Conservation (phyloP, 1,284 basidiomycete genomes). For the Thecaphora frezii region DNA sequence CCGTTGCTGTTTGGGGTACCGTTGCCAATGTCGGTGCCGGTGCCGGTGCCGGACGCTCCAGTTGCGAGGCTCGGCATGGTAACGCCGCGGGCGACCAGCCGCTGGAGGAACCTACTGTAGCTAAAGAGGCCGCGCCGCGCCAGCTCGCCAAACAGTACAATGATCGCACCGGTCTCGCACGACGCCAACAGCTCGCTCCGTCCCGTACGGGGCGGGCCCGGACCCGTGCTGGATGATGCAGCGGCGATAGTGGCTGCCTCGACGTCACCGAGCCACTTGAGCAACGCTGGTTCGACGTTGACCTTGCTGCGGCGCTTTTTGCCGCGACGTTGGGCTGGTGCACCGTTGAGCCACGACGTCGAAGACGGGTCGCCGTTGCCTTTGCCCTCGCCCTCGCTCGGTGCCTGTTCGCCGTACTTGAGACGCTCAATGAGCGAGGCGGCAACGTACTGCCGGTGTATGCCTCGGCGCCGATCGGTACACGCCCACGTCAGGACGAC, state of each 20-base stretch:
- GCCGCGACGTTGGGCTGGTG: no score
- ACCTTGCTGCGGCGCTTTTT: conserved; percentile 48
- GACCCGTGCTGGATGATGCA: not conserved
- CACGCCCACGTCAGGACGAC: conserved; percentile 84
- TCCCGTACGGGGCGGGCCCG: not conserved
- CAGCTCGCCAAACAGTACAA: conserved; percentile 77
- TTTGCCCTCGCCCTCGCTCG: conserved; percentile 26
- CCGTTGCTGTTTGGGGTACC: no score
- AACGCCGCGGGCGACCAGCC: conserved; percentile 74
- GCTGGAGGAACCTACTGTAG: conserved; percentile 80
- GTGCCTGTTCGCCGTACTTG: conserved; percentile 57
- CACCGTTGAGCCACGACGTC: not conserved
- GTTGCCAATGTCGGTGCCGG: no score
- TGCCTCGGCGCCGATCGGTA: conserved; percentile 67
- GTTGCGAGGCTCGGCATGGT: no score
- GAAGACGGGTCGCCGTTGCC: conserved; percentile 11
- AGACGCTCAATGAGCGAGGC: conserved; percentile 74
- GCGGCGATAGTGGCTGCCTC: conserved; percentile 16
- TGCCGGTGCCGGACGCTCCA: no score
- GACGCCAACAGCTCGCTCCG: conserved; percentile 7
- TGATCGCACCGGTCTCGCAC: conserved; percentile 63
- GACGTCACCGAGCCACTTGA: conserved; percentile 73
- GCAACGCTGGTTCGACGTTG: conserved; percentile 63
- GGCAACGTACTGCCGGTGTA: conserved; percentile 77
- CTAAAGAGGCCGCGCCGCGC: conserved; percentile 76